Percentiles rank a stretch among this genome's conserved stretches.
Evolutionary conservation across 208 protist species (phyloP).

Genomic region (Wallacemonas collosoma): DNA sequence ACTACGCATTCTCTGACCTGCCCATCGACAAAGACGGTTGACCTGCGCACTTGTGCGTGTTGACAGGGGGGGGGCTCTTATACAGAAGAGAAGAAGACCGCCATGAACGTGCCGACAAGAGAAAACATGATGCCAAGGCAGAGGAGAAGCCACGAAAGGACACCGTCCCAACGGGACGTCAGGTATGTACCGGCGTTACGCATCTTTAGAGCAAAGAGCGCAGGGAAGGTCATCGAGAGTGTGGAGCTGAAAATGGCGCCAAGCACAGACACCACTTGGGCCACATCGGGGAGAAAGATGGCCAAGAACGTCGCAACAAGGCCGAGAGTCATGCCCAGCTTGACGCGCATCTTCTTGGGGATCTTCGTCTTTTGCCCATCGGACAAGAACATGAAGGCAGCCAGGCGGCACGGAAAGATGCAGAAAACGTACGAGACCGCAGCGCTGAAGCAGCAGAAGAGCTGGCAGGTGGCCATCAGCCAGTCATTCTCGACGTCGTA

Average conservation of each 20-base stretch:
- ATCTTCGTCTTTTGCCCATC: slow-evolving; percentile 57
- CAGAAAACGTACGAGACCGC: slow-evolving; percentile 73
- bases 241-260: slow-evolving; percentile 75
- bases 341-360: slow-evolving; percentile 51
- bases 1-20: no score
- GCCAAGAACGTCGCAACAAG: slow-evolving; percentile 40
- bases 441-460: slow-evolving; percentile 77
- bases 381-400: slow-evolving; percentile 72
- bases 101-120: slow-evolving; percentile 52
- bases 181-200: slow-evolving; percentile 57
- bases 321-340: slow-evolving; percentile 46
- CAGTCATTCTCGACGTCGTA: slow-evolving; percentile 58
- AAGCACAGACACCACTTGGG: slow-evolving; percentile 61
- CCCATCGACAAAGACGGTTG: no score
- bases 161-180: slow-evolving; percentile 41
- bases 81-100: slow-evolving; percentile 35
- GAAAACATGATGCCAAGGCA: slow-evolving; percentile 60
- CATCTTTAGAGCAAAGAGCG: slow-evolving; percentile 78
- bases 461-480: slow-evolving; percentile 69
- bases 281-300: slow-evolving; percentile 71
- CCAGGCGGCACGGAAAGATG: slow-evolving; percentile 72
- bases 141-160: slow-evolving; percentile 47
- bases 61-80: not conserved
- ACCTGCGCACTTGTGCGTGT: no score
- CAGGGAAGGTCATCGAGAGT: slow-evolving; percentile 80